Evolutionary conservation across 306 rosid species (phyloP).

Genomic region (Vigna reflexopilosa): DNA sequence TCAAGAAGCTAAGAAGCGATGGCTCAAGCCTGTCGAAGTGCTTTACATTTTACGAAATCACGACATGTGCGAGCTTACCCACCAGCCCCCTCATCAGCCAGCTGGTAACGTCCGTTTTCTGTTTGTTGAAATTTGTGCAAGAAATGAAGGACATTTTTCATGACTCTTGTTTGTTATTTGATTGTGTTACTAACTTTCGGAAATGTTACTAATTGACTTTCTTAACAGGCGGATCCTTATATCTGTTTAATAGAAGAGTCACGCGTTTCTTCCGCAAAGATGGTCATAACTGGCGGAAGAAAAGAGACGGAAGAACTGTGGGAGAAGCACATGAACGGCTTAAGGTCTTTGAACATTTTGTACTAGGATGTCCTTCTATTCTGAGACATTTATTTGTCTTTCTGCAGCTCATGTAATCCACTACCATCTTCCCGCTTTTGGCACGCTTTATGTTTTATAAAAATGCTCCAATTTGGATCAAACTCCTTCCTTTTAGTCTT

Average conservation of each 20-base stretch:
- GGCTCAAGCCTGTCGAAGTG: constrained; percentile 97
- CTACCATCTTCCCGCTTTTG: constrained; percentile 23
- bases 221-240: constrained; percentile 81
- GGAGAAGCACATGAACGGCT: constrained; percentile 97
- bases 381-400: neutral
- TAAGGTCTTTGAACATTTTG: constrained; percentile 61
- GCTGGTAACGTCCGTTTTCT: constrained; percentile 52
- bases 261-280: constrained; percentile 95
- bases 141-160: constrained; percentile 8
- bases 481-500: constrained; percentile 9
- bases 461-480: constrained; percentile 10
- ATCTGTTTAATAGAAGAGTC: constrained; percentile 85
- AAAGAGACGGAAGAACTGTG: constrained; percentile 88
- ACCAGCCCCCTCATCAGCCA: constrained; percentile 68
- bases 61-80: constrained; percentile 68
- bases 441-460: neutral
- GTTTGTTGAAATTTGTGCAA: constrained; percentile 6
- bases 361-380: neutral
- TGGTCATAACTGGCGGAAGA: constrained; percentile 94
- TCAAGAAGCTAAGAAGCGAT: constrained; percentile 83
- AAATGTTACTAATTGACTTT: constrained; percentile 29
- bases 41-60: constrained; percentile 77
- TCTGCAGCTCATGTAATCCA: neutral
- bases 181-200: constrained; percentile 25
- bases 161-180: neutral